A percentile compares a stretch with the other conserved stretches of the same genome.
Conservation (phyloP, 2,329 filamentous ascomycete genomes). For the Pseudofabraea citricarpa region DNA sequence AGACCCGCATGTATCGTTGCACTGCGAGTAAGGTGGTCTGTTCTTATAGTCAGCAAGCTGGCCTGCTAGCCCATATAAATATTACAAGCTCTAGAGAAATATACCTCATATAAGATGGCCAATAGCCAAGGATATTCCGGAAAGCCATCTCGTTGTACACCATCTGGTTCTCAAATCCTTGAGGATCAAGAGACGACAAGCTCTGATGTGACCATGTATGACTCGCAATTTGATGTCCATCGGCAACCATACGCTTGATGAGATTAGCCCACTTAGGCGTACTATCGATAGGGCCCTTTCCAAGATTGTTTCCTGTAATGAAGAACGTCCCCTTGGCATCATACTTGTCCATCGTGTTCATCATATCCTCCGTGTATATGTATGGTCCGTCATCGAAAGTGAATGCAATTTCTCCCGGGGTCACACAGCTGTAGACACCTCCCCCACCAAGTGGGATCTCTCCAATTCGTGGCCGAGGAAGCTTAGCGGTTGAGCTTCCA, state of each 20-base stretch:
- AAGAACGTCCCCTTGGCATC: conserved; percentile 60
- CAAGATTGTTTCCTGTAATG: conserved; percentile 53
- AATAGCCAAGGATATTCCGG: conserved; percentile 48
- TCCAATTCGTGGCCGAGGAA: conserved; percentile 47
- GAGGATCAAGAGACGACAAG: conserved; percentile 36
- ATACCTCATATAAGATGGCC: conserved; percentile 46
- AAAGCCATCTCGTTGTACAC: conserved; percentile 50
- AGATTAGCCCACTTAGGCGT: conserved; percentile 40
- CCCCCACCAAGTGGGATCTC: conserved; percentile 49
- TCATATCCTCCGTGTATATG: conserved; percentile 52
- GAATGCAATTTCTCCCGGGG: conserved; percentile 55
- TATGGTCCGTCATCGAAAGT: conserved; percentile 66
- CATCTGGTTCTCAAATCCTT: conserved; percentile 42
- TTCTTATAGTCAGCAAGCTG: background rate
- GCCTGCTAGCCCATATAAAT: too few relatives aligned
- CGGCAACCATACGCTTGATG: conserved; percentile 30
- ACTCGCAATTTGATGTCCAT: conserved; percentile 53
- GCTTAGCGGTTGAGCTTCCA: conserved; percentile 48
- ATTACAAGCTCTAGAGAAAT: background rate
- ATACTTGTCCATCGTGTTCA: conserved; percentile 56
- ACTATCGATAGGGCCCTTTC: conserved; percentile 18
- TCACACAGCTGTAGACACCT: conserved; percentile 50
- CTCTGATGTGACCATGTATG: conserved; percentile 52
- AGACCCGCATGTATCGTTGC: conserved; percentile 30
- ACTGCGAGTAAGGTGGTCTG: conserved; percentile 40